A percentile compares a stretch with the other conserved stretches of the same genome.
These are phyloP conservation scores for Aschersonia sp. DNA, from an alignment of 2,329 filamentous ascomycete species.

Conservation along the genomic window DNA sequence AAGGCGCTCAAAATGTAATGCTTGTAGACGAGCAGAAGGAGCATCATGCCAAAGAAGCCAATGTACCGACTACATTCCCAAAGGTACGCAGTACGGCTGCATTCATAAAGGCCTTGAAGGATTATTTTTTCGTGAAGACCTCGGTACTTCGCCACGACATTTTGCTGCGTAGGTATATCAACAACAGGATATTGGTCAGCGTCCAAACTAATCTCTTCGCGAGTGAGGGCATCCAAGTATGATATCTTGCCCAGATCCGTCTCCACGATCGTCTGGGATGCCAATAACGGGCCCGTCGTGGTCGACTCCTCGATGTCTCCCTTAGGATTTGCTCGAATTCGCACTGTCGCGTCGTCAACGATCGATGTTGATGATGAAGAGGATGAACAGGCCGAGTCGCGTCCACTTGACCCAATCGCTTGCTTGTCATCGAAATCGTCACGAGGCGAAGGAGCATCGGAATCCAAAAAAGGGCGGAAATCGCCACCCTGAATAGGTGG, in stretches of 20 bases:
- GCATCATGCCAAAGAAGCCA: conserved; percentile 42
- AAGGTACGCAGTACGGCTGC: conserved; percentile 68
- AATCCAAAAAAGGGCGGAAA: conserved; percentile 38
- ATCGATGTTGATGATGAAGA: conserved; percentile 19
- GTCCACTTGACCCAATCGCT: conserved; percentile 24
- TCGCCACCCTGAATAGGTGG: conserved; percentile 84
- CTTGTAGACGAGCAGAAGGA: conserved; percentile 43
- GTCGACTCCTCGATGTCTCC: conserved; percentile 14
- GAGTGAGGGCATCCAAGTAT: conserved; percentile 55
- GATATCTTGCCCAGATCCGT: conserved; percentile 32
- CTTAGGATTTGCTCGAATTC: conserved; percentile 18
- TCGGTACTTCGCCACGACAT: conserved; percentile 72
- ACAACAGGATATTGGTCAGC: conserved; percentile 67
- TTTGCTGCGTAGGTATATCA: conserved; percentile 57
- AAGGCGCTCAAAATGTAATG: conserved; percentile 59
- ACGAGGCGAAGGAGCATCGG: conserved; percentile 13
- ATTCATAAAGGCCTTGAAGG: conserved; percentile 65
- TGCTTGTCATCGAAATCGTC: conserved; percentile 6
- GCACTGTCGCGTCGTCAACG: conserved; percentile 23
- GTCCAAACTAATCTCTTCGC: conserved; percentile 60
- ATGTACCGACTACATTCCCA: conserved; percentile 61
- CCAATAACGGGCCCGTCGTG: background rate
- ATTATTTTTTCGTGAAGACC: conserved; percentile 55
- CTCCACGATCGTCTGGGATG: conserved; percentile 42
- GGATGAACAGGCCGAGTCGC: conserved; percentile 36